Evolutionary conservation across 768 basidiomycete species (phyloP).

Genomic region (Serpula lacrymans): DNA sequence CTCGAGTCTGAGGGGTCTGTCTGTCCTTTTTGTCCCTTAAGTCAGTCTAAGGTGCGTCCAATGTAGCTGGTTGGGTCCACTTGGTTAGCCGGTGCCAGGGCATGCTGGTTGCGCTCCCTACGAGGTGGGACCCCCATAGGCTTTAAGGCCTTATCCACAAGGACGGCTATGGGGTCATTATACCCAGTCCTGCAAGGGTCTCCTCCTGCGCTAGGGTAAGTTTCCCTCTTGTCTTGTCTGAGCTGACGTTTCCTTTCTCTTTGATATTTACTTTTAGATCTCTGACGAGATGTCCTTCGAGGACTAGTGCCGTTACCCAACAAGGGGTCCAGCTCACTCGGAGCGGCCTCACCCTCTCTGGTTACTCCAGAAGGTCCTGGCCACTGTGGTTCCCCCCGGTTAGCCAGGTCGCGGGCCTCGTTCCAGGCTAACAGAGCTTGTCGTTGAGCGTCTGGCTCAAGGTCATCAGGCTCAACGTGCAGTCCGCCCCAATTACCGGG

Average conservation of each 20-base stretch:
- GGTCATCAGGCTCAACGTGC: conserved; percentile 11
- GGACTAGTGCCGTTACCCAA: too few relatives aligned
- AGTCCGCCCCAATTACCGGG: conserved; percentile 22
- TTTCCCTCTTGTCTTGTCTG: not conserved
- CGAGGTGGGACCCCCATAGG: not conserved
- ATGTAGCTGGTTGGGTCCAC: not conserved
- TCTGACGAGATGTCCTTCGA: too few relatives aligned
- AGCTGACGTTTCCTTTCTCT: conserved; percentile 3
- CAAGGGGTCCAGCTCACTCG: too few relatives aligned
- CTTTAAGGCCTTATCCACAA: not conserved
- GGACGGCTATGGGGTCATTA: not conserved
- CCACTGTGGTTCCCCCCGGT: too few relatives aligned
- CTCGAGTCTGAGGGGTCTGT: conserved; percentile 4
- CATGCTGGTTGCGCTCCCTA: not conserved
- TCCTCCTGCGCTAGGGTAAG: not conserved
- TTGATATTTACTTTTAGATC: not conserved
- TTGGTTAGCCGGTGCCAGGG: conserved; percentile 4
- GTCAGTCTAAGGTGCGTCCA: not conserved
- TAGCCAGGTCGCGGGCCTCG: not conserved
- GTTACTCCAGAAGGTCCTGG: too few relatives aligned
- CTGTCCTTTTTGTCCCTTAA: not conserved
- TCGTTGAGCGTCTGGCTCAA: conserved; percentile 14
- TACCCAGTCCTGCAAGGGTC: not conserved
- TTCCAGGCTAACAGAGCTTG: conserved; percentile 1
- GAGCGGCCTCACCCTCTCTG: too few relatives aligned